Percentiles rank a stretch among this genome's conserved stretches.
Evolutionary conservation across 2,329 filamentous ascomycete species (phyloP).

Genomic region (Arthroderma sp.): DNA sequence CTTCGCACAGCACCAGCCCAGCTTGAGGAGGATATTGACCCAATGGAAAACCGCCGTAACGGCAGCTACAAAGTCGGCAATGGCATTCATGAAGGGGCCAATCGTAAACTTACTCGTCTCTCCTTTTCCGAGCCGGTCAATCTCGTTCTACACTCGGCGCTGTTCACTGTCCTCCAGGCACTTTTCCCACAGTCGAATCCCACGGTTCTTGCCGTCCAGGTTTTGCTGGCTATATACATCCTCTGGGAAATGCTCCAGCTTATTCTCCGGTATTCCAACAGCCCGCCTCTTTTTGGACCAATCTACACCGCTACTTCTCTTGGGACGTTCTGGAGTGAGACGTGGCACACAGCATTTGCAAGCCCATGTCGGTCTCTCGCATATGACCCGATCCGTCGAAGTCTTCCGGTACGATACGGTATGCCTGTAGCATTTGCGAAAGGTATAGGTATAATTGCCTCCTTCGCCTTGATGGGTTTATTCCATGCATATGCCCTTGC

Average conservation of each 20-base stretch:
- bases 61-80: neutral
- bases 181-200: slow-evolving; percentile 23
- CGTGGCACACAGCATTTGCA: slow-evolving; percentile 32
- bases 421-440: slow-evolving; percentile 21
- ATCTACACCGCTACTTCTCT: slow-evolving; percentile 26
- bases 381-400: slow-evolving; percentile 23
- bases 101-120: neutral
- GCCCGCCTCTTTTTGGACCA: slow-evolving; percentile 28
- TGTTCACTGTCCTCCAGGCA: slow-evolving; percentile 23
- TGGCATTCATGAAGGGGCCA: neutral
- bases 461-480: slow-evolving; percentile 27
- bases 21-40: neutral
- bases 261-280: slow-evolving; percentile 24
- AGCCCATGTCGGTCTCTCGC: slow-evolving; percentile 28
- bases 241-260: slow-evolving; percentile 29
- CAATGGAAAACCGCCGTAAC: neutral
- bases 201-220: slow-evolving; percentile 25
- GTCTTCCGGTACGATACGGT: slow-evolving; percentile 18
- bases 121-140: slow-evolving; percentile 26
- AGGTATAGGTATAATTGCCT: slow-evolving; percentile 23
- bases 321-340: slow-evolving; percentile 29
- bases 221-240: slow-evolving; percentile 29
- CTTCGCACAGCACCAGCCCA: slow-evolving; percentile 17
- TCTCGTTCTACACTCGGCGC: slow-evolving; percentile 21
- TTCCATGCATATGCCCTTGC: slow-evolving; percentile 28